Base-by-base conservation (phyloP, 73 alveolate species). In the Stentor roeselii region DNA sequence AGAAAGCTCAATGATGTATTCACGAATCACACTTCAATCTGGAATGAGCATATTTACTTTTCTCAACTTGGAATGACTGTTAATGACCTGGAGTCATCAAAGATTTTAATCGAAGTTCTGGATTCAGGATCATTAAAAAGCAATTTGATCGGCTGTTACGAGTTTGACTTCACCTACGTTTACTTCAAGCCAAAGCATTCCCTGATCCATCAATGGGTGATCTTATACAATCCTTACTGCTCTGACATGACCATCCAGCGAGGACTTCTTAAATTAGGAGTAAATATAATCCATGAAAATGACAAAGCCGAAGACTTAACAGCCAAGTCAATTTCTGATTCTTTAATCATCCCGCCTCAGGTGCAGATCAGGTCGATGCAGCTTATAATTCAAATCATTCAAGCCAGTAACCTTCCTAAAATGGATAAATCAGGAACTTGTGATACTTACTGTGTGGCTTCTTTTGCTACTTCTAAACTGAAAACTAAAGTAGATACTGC, bases 11-110 rank as follows among this genome's bases (percentile, higher is more conserved):
- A 67, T 31, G 82, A 67, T 67, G 82, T 67, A 32, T 36, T 36
- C 37, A 31, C 59, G 15, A n/a, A 30, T 15, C 60, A 36, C n/a
- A 35, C 31, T 15, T 36, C 32, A 21, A 27, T 27, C 42, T 35
- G 38, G 38, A 50, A 50, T 14, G 82, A 67, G 82, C 82, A 67
- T 67, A 27, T 67, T 67, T 67, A 32, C 82, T 67, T 67, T 67
- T 21, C 11, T 36, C 15, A 67, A 67, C 31, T n/a, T 15, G 32
- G 32, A 1, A 15, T 15, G 31, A n/a, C n/a, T 15, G 11, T 31
- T 67, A n/a, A 15, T 32, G 59, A 67, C 15, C n/a, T 67, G 42
- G 82, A 67, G 2, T 27, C 60, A n/a, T 30, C 15, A 31, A 15
- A 31, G 27, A 15, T 67, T 21, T 15, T 15, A 67, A 67, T 67